Evolutionary conservation across 805 yeast genomes (phyloP).

Genomic region (Yamadazyma kitorensis): DNA sequence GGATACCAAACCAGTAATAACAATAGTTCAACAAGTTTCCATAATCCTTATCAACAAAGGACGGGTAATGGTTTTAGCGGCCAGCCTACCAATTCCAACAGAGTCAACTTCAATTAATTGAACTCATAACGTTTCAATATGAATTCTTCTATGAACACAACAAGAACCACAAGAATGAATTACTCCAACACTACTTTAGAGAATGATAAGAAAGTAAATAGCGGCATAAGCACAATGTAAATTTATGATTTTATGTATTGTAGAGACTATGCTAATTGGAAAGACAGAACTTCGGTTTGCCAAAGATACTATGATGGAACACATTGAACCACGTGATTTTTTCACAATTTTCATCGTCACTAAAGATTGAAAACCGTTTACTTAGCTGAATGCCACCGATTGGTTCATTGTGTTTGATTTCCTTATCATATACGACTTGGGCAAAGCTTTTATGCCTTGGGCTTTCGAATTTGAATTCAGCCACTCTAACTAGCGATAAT

Average conservation of each 20-base stretch:
- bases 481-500: conserved; percentile 17
- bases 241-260: no score
- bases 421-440: conserved; percentile 13
- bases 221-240: no score
- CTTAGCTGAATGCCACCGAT: not conserved
- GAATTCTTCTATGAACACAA: no score
- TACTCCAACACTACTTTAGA: no score
- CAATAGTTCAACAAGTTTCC: conserved; percentile 13
- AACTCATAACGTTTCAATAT: no score
- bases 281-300: conserved; percentile 40
- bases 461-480: conserved; percentile 9
- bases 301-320: conserved; percentile 50
- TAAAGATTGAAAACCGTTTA: conserved; percentile 15
- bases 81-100: conserved; percentile 6
- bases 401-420: not conserved
- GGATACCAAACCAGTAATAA: conserved; percentile 7
- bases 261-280: conserved; percentile 2
- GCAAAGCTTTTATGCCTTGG: conserved; percentile 18
- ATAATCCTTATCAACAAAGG: conserved; percentile 16
- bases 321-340: conserved; percentile 52
- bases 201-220: no score
- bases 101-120: conserved; percentile 13
- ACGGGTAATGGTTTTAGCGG: conserved; percentile 10
- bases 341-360: conserved; percentile 35
- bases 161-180: no score